Evolutionary conservation across 2,329 filamentous ascomycete genomes (phyloP).

Genomic region (Bimuria novae-zelandiae): DNA sequence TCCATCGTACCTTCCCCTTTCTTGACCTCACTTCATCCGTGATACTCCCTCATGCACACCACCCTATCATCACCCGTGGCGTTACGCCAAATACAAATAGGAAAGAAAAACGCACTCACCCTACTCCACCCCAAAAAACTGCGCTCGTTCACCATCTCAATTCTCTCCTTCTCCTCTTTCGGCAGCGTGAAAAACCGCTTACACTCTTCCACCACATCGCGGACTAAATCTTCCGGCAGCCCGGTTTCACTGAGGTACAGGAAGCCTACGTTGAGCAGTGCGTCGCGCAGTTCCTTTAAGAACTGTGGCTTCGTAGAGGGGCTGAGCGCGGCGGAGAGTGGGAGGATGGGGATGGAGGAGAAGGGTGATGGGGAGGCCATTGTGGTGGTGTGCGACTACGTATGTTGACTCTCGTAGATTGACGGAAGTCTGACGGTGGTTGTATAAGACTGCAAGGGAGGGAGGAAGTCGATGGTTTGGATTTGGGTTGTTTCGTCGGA

Average conservation of each 20-base stretch:
- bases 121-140: constrained; percentile 55
- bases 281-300: constrained; percentile 70
- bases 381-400: background rate
- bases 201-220: constrained; percentile 69
- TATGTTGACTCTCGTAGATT: too few relatives aligned
- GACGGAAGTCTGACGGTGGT: too few relatives aligned
- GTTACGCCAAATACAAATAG: background rate
- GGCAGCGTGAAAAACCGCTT: constrained; percentile 75
- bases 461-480: background rate
- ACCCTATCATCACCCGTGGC: background rate
- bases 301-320: constrained; percentile 75
- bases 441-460: background rate
- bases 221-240: constrained; percentile 63
- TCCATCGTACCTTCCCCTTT: background rate
- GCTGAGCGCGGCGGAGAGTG: constrained; percentile 69
- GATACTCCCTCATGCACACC: background rate
- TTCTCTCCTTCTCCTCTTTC: constrained; percentile 70
- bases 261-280: constrained; percentile 85
- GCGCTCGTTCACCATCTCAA: constrained; percentile 57
- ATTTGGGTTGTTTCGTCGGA: background rate
- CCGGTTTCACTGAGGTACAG: constrained; percentile 78
- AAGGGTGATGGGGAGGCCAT: constrained; percentile 51
- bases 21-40: too few relatives aligned
- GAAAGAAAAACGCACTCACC: constrained; percentile 37
- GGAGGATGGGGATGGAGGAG: constrained; percentile 75